Percentiles rank a stretch among this genome's conserved stretches.
phyloP scores from a whole-genome alignment of 2,329 filamentous ascomycete genomes.

The Fusarium veterinarium region DNA sequence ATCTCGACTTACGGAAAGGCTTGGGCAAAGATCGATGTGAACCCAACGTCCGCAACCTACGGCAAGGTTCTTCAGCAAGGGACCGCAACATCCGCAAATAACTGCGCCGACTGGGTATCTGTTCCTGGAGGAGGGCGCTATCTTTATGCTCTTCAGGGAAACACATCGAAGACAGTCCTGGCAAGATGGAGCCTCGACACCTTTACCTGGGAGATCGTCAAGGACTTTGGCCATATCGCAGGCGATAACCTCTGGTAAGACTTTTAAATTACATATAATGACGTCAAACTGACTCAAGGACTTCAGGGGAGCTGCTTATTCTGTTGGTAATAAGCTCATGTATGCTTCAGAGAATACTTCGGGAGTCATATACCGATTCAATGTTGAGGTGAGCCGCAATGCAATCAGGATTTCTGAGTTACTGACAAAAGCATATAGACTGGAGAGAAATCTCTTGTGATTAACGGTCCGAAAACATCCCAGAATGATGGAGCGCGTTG shows the following conservation, averaged over 20 bases:
- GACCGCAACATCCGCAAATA: neutral
- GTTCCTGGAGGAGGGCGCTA: neutral
- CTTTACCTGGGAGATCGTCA: neutral
- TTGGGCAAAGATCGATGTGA: constrained; percentile 15
- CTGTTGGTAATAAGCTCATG: neutral
- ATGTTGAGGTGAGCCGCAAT: neutral
- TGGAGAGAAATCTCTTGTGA: neutral
- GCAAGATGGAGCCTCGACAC: constrained; percentile 11
- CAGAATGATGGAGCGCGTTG: constrained; percentile 20
- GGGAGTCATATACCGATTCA: constrained; percentile 12
- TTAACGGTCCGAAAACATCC: constrained; percentile 12
- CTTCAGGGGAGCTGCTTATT: constrained; percentile 8
- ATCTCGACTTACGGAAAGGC: neutral
- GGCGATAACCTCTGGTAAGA: constrained; percentile 4
- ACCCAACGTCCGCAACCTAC: constrained; percentile 2
- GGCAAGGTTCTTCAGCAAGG: neutral
- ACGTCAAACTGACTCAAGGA: too few species aligned
- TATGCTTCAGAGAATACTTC: constrained; percentile 19
- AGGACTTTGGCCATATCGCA: neutral
- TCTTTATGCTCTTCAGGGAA: constrained; percentile 2
- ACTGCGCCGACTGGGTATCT: constrained; percentile 2
- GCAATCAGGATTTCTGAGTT: rapidly evolving
- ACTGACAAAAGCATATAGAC: neutral
- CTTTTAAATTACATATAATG: too few species aligned
- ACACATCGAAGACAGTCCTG: neutral